phyloP scores from a whole-genome alignment of 2,329 filamentous ascomycete genomes.

The Colletotrichum cordylinicola region DNA sequence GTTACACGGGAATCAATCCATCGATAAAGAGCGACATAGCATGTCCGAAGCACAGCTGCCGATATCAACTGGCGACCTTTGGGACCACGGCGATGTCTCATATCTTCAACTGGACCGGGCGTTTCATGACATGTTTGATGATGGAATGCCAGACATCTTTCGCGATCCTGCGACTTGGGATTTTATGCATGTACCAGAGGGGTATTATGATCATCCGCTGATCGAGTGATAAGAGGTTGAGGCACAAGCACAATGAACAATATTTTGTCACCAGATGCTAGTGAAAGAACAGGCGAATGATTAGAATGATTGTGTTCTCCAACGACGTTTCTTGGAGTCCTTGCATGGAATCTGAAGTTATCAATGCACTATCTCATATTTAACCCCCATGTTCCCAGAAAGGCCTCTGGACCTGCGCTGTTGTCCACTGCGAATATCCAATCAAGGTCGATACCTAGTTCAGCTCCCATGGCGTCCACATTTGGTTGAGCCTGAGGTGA shows the following conservation, averaged over 20 bases:
- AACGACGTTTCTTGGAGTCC: background rate
- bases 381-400: background rate
- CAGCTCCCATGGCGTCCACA: background rate
- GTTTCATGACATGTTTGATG: slow-evolving; percentile 24
- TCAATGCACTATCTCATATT: background rate
- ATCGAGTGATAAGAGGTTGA: background rate
- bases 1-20: background rate
- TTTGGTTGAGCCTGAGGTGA: background rate
- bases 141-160: slow-evolving; percentile 22
- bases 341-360: background rate
- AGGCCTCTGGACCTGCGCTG: background rate
- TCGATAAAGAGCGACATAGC: background rate
- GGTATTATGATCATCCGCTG: background rate
- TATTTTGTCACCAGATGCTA: too few species aligned
- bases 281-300: background rate
- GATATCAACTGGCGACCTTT: background rate
- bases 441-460: background rate
- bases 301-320: background rate
- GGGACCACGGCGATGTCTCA: background rate
- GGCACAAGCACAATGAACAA: background rate
- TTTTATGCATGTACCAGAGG: background rate
- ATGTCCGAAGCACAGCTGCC: background rate
- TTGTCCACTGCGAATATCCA: background rate
- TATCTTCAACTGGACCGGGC: slow-evolving; percentile 19
- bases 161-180: background rate